A percentile compares a stretch with the other conserved stretches of the same genome.
These are phyloP conservation scores for Xylariaceae sp. DNA, from an alignment of 2,329 filamentous ascomycete genomes.

Conservation along the genomic window DNA sequence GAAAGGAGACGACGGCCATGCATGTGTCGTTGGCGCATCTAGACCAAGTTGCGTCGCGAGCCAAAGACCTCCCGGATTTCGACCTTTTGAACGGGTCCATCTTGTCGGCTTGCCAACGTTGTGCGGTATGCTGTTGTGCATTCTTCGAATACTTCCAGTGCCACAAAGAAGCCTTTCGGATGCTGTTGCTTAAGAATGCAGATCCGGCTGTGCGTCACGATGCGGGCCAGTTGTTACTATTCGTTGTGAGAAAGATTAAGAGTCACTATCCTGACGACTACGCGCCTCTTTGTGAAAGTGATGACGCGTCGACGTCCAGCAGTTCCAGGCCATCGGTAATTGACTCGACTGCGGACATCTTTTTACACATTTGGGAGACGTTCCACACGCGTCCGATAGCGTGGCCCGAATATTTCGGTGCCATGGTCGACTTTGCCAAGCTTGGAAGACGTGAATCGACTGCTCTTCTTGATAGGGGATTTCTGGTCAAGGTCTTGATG, in stretches of 20 bases:
- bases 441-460: constrained; percentile 55
- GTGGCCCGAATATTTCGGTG: constrained; percentile 72
- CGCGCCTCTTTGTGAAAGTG: constrained; percentile 28
- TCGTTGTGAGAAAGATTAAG: constrained; percentile 50
- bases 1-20: constrained; percentile 47
- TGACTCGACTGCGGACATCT: constrained; percentile 39
- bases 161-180: constrained; percentile 54
- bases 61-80: constrained; percentile 63
- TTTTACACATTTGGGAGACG: constrained; percentile 55
- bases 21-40: constrained; percentile 58
- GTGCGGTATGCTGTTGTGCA: constrained; percentile 51
- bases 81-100: constrained; percentile 48
- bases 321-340: constrained; percentile 34
- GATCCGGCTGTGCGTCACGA: constrained; percentile 52
- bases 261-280: constrained; percentile 44
- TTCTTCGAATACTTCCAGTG: constrained; percentile 57
- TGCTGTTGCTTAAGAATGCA: constrained; percentile 58
- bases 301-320: constrained; percentile 15
- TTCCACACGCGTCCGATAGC: constrained; percentile 58
- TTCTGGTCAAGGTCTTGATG: constrained; percentile 53
- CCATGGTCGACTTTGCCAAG: constrained; percentile 61
- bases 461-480: constrained; percentile 55
- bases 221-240: constrained; percentile 47
- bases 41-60: constrained; percentile 68
- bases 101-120: constrained; percentile 44